Percentiles rank a stretch among this genome's conserved stretches.
Conservation (phyloP, 139 green algal species). For the Parachlorella kessleri region DNA sequence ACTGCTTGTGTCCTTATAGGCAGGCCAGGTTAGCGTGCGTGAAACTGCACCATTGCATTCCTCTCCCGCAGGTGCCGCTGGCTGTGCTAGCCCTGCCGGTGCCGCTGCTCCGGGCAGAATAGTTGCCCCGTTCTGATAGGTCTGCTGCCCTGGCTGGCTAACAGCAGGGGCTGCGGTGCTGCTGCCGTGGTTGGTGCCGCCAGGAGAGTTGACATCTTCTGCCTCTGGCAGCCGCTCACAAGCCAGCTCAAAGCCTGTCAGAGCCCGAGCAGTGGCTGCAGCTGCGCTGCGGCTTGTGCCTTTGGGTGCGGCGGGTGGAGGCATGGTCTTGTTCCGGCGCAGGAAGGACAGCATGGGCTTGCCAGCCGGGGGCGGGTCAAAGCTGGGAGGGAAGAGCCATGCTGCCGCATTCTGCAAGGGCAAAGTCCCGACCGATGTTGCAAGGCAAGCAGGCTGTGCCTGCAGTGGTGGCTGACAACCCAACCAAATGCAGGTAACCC, state of each 20-base stretch:
- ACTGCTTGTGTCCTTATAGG: no score
- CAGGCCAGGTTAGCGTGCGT: neutral
- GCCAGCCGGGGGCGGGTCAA: neutral
- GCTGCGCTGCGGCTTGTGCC: neutral
- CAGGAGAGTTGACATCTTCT: neutral
- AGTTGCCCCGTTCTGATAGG: no score
- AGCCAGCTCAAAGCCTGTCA: neutral
- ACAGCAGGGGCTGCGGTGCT: no score
- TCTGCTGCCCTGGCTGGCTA: no score
- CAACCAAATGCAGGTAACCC: no score
- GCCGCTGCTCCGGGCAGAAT: no score
- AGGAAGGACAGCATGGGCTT: constrained; percentile 22
- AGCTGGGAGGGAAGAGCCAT: constrained; percentile 20
- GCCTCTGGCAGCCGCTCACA: constrained; percentile 7
- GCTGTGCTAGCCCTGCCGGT: no score
- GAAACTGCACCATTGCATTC: no score
- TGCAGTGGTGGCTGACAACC: no score
- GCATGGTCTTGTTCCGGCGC: constrained; percentile 18
- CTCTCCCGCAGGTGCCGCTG: no score
- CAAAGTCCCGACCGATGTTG: neutral
- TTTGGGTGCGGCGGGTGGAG: neutral
- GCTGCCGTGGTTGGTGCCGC: no score
- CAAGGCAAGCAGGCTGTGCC: neutral
- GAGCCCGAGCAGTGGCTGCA: neutral
- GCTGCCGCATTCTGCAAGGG: constrained; percentile 20